Evolutionary conservation across 805 yeast species (phyloP).

Genomic region (Naumovozyma baii): DNA sequence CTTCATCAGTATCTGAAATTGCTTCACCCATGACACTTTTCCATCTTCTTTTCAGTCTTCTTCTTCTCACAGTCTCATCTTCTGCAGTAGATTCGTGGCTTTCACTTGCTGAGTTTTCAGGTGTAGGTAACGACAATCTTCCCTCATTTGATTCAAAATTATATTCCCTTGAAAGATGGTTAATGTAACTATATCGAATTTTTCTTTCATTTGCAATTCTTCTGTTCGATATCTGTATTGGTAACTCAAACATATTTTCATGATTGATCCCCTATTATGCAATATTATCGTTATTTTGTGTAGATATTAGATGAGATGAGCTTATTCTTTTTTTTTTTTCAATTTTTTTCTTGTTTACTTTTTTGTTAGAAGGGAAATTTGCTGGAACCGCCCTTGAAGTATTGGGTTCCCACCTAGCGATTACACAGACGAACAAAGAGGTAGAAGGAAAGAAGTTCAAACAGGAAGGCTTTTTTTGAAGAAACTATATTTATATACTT

Average conservation of each 20-base stretch:
- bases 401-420: background rate
- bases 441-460: too few relatives aligned
- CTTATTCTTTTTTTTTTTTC: background rate
- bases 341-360: background rate
- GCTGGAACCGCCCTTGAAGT: background rate
- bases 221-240: constrained; percentile 12
- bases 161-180: constrained; percentile 14
- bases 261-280: background rate
- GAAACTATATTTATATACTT: background rate
- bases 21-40: constrained; percentile 16
- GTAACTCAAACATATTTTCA: constrained; percentile 22
- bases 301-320: constrained; percentile 1
- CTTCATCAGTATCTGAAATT: constrained; percentile 1
- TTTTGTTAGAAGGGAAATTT: background rate
- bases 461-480: too few relatives aligned
- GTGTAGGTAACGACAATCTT: constrained; percentile 14
- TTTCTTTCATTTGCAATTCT: constrained; percentile 16
- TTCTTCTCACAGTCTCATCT: constrained; percentile 6
- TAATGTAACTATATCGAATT: constrained; percentile 23
- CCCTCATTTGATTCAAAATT: constrained; percentile 4
- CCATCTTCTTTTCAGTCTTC: constrained; percentile 14
- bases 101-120: constrained; percentile 21
- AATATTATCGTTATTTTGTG: background rate
- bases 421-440: background rate
- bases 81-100: constrained; percentile 8